Conservation (phyloP, 208 protist species). For the Crithidia expoeki region DNA sequence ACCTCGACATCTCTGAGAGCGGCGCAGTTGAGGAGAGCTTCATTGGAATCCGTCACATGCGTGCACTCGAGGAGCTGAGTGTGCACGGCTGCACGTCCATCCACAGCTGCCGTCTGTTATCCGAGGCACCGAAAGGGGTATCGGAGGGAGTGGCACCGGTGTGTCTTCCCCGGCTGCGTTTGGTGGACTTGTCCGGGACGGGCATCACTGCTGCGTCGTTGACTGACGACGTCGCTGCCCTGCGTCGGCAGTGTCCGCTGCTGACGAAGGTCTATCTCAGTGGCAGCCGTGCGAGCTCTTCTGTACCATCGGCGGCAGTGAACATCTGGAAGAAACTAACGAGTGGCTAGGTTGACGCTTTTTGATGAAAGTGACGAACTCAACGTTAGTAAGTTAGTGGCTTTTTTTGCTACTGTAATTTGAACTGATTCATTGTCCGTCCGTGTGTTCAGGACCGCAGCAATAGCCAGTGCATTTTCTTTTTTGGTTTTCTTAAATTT, state of each 20-base stretch:
- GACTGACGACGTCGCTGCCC: conserved; percentile 4
- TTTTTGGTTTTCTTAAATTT: too few species aligned
- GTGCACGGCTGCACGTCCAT: conserved; percentile 28
- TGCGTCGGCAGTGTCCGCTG: conserved; percentile 23
- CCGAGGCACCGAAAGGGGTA: not conserved
- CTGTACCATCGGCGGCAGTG: conserved; percentile 16
- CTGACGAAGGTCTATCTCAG: conserved; percentile 12
- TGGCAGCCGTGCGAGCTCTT: not conserved
- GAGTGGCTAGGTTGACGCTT: not conserved
- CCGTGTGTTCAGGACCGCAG: too few species aligned
- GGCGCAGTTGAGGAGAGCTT: conserved; percentile 26
- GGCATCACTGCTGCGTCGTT: conserved; percentile 3
- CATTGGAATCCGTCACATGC: conserved; percentile 15
- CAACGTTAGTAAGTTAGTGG: too few species aligned
- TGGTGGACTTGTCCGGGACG: conserved; percentile 25
- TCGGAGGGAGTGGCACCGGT: not conserved
- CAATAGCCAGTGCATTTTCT: too few species aligned
- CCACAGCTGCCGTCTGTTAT: conserved; percentile 6
- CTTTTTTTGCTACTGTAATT: too few species aligned
- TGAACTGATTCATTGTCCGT: too few species aligned
- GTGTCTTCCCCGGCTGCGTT: conserved; percentile 21
- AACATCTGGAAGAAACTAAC: conserved; percentile 9
- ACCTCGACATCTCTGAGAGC: conserved; percentile 35
- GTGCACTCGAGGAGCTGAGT: conserved; percentile 35
- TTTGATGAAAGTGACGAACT: too few species aligned